A percentile compares a stretch with the other conserved stretches of the same genome.
Conservation (phyloP, 1,139 yeast species). For the Saccharomyces pastorianus region DNA sequence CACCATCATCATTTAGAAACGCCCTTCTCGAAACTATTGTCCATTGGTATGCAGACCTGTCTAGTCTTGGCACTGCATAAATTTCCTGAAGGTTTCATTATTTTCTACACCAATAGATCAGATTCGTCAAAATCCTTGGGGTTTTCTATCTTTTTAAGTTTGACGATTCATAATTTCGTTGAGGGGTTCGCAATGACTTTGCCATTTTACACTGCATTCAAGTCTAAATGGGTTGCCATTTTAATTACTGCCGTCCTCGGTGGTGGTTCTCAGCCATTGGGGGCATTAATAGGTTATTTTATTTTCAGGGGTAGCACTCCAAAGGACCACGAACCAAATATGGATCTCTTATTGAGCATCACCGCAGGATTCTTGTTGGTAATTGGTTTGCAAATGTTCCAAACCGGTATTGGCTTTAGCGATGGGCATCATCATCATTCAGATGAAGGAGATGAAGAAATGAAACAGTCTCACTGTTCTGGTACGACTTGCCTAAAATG, state of each 20-base stretch:
- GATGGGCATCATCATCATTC: slow-evolving; percentile 32
- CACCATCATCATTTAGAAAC: slow-evolving; percentile 81
- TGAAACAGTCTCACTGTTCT: slow-evolving; percentile 24
- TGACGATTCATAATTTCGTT: slow-evolving; percentile 83
- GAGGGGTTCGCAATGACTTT: slow-evolving; percentile 94
- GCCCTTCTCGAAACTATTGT: slow-evolving; percentile 63
- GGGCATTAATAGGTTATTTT: slow-evolving; percentile 66
- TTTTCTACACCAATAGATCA: slow-evolving; percentile 37
- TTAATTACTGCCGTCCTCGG: slow-evolving; percentile 62
- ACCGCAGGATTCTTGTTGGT: slow-evolving; percentile 81
- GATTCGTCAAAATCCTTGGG: slow-evolving; percentile 56
- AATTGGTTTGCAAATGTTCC: slow-evolving; percentile 77
- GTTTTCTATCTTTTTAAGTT: slow-evolving; percentile 68
- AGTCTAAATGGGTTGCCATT: slow-evolving; percentile 57
- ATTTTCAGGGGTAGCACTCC: slow-evolving; percentile 36
- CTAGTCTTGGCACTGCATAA: slow-evolving; percentile 84
- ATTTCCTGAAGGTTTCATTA: slow-evolving; percentile 89
- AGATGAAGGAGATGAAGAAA: slow-evolving; percentile 22
- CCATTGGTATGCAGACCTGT: slow-evolving; percentile 86
- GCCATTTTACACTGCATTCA: slow-evolving; percentile 71
- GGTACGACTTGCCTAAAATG: slow-evolving; percentile 31
- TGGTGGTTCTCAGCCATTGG: slow-evolving; percentile 80
- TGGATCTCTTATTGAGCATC: slow-evolving; percentile 46
- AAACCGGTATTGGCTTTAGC: slow-evolving; percentile 34
- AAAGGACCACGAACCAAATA: slow-evolving; percentile 20